A percentile compares a stretch with the other conserved stretches of the same genome.
Evolutionary conservation across 257 asterid genomes (phyloP).

Genomic region (Plectranthus barbatus): DNA sequence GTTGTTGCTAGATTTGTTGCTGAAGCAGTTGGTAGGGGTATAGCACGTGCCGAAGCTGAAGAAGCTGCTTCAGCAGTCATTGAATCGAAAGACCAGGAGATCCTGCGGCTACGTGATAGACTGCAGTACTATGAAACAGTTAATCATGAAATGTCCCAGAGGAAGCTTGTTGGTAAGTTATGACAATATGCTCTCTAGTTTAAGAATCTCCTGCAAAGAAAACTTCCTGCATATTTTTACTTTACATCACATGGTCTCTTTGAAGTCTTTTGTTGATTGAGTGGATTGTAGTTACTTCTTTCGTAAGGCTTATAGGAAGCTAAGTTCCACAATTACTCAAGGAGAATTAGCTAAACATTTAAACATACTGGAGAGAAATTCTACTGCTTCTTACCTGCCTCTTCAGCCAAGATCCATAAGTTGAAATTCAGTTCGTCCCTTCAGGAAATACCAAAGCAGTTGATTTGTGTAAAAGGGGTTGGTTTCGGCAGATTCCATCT

Average conservation of each 20-base stretch:
- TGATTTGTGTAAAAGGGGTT: no score
- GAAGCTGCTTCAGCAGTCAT: slow-evolving; percentile 42
- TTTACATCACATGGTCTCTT: not conserved
- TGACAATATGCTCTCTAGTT: slow-evolving; percentile 7
- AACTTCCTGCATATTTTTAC: not conserved
- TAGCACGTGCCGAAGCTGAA: slow-evolving; percentile 74
- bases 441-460: no score
- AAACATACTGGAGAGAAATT: not conserved
- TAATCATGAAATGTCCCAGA: slow-evolving; percentile 83
- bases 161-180: slow-evolving; percentile 80
- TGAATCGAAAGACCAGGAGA: slow-evolving; percentile 73
- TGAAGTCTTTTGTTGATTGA: not conserved
- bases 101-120: slow-evolving; percentile 56
- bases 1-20: slow-evolving; percentile 52
- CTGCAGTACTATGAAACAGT: slow-evolving; percentile 79
- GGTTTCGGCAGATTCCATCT: no score
- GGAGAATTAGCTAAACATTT: not conserved
- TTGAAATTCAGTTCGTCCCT: no score
- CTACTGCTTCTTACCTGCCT: no score
- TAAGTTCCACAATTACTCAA: not conserved
- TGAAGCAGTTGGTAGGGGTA: slow-evolving; percentile 64
- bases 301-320: not conserved
- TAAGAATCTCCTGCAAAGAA: not conserved
- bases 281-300: slow-evolving; percentile 1
- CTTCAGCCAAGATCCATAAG: not conserved